Conservation (phyloP, 2,329 filamentous ascomycete species). For the Thermoascus crustaceus region DNA sequence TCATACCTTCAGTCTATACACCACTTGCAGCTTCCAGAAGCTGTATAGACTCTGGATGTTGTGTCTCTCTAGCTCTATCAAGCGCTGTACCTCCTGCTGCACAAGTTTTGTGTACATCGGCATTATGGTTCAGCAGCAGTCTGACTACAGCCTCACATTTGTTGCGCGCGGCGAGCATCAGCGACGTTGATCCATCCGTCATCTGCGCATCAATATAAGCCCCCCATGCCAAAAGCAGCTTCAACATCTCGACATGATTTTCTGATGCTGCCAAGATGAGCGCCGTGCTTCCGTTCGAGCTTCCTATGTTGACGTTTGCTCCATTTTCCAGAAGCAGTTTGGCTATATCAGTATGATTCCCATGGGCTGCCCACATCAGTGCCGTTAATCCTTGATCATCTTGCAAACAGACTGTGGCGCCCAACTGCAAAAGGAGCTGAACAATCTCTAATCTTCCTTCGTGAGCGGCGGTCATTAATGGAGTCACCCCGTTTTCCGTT, state of each 20-base stretch:
- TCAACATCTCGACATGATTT: conserved; percentile 5
- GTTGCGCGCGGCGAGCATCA: conserved; percentile 4
- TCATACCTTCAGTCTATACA: too few species aligned
- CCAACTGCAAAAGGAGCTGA: conserved; percentile 5
- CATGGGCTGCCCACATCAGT: conserved; percentile 4
- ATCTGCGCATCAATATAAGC: conserved; percentile 13
- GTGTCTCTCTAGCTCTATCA: too few species aligned
- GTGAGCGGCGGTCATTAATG: conserved; percentile 10
- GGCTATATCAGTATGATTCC: conserved; percentile 2
- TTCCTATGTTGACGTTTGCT: conserved; percentile 3
- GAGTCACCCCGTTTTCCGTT: conserved; percentile 1
- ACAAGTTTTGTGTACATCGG: too few species aligned
- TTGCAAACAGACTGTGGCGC: conserved; percentile 4
- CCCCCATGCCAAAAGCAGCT: conserved; percentile 13
- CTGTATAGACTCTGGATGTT: too few species aligned
- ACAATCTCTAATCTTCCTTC: conserved; percentile 7
- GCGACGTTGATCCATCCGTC: conserved; percentile 1
- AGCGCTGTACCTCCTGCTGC: too few species aligned
- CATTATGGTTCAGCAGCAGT: too few species aligned
- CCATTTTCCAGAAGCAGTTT: conserved; percentile 3
- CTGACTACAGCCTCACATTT: too few species aligned
- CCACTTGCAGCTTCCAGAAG: too few species aligned
- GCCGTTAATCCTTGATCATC: conserved; percentile 3
- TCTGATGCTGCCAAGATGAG: conserved; percentile 4
- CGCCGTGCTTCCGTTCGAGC: conserved; percentile 3